Conservation (phyloP, 768 basidiomycete genomes). For the Leccinum broughii region DNA sequence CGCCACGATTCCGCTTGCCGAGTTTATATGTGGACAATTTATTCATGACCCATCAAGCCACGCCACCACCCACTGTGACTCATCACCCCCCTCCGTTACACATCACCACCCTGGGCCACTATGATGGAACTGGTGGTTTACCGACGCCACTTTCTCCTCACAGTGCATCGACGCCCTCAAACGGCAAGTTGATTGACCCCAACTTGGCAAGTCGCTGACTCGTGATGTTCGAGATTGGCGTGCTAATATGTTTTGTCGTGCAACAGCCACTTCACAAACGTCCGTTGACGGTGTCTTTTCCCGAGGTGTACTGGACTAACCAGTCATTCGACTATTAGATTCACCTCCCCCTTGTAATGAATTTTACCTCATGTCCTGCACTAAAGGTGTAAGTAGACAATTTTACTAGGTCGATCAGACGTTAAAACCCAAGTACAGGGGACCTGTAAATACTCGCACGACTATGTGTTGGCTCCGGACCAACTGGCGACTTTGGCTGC, state of each 20-base stretch:
- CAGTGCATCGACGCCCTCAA: slow-evolving; percentile 31
- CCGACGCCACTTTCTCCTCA: slow-evolving; percentile 66
- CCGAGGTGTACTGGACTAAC: slow-evolving; percentile 5
- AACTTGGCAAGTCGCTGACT: slow-evolving; percentile 49
- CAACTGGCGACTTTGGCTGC: slow-evolving; percentile 69
- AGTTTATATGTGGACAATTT: slow-evolving; percentile 53
- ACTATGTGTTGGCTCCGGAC: slow-evolving; percentile 69
- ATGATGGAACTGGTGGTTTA: slow-evolving; percentile 57
- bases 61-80: slow-evolving; percentile 25
- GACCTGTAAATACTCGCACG: slow-evolving; percentile 83
- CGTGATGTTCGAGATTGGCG: background rate
- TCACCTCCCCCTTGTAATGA: slow-evolving; percentile 85
- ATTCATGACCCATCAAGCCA: slow-evolving; percentile 38
- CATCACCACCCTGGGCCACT: slow-evolving; percentile 40
- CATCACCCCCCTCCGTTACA: slow-evolving; percentile 49
- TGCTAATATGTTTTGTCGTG: slow-evolving; percentile 11
- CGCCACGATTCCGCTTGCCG: slow-evolving; percentile 51
- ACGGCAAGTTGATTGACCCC: slow-evolving; percentile 54
- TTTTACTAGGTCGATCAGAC: slow-evolving; percentile 15
- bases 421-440: slow-evolving; percentile 37
- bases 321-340: slow-evolving; percentile 43
- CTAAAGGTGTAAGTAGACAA: slow-evolving; percentile 59
- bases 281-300: slow-evolving; percentile 37
- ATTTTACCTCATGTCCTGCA: slow-evolving; percentile 79
- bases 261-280: slow-evolving; percentile 75